These are phyloP conservation scores for Metarhizium anisopliae DNA, from an alignment of 2,329 filamentous ascomycete genomes.

Conservation along the genomic window DNA sequence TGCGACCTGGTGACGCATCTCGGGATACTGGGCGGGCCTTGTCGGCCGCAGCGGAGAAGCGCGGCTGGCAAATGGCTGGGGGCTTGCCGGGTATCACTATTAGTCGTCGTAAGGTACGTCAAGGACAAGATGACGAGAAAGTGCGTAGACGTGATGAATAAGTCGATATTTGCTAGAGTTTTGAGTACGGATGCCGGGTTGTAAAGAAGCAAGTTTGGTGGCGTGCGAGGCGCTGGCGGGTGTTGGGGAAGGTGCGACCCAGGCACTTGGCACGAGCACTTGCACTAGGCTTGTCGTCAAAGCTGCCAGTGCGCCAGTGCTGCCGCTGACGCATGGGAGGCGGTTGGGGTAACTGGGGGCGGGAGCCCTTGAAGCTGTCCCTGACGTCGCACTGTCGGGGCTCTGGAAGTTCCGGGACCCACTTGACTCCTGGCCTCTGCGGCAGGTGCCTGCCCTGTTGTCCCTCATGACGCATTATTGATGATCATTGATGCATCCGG, in stretches of 20 bases:
- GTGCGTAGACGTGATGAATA: neutral
- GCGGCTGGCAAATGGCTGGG: neutral
- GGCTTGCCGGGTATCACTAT: neutral
- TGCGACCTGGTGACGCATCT: slow-evolving; percentile 24
- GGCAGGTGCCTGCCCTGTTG: too few relatives aligned
- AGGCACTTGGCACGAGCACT: neutral
- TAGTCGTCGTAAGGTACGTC: too few relatives aligned
- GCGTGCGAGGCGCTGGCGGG: neutral
- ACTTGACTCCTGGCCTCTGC: neutral
- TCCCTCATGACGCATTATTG: too few relatives aligned
- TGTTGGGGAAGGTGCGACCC: neutral
- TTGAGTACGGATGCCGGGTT: too few relatives aligned
- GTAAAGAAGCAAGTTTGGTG: neutral
- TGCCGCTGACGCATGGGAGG: neutral
- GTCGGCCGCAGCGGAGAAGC: slow-evolving; percentile 3
- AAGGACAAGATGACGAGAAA: neutral
- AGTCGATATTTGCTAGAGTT: neutral
- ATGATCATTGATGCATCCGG: too few relatives aligned
- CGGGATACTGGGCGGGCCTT: slow-evolving; percentile 3
- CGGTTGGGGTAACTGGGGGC: neutral
- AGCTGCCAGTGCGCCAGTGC: neutral
- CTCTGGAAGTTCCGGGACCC: neutral
- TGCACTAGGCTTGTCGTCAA: neutral
- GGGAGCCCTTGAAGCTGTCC: neutral
- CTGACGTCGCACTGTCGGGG: neutral